These are phyloP conservation scores for Suhomyces panamericanus DNA, from an alignment of 1,139 yeast genomes.

Conservation along the genomic window DNA sequence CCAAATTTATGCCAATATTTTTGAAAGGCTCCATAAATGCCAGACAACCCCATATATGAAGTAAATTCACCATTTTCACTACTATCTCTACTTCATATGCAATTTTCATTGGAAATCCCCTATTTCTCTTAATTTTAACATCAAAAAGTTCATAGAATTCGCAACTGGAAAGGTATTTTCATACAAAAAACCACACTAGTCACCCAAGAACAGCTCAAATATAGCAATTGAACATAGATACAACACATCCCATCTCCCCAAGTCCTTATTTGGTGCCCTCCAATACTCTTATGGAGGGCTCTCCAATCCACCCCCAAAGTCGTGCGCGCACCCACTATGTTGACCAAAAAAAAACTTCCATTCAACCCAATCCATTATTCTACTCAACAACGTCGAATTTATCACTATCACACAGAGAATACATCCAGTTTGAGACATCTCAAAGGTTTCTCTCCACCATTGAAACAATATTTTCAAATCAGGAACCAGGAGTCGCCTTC, in stretches of 20 bases:
- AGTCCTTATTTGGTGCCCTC: background rate
- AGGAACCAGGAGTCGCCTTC: conserved; percentile 2
- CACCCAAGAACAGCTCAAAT: too few relatives aligned
- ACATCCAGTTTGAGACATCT: conserved; percentile 3
- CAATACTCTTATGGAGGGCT: background rate
- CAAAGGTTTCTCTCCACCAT: background rate
- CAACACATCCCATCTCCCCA: background rate
- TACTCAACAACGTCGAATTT: conserved; percentile 8
- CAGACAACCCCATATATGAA: too few relatives aligned
- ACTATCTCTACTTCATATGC: too few relatives aligned
- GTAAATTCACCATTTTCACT: too few relatives aligned
- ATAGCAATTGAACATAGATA: too few relatives aligned
- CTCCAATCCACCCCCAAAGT: conserved; percentile 2
- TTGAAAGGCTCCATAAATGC: too few relatives aligned
- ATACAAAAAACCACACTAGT: too few relatives aligned
- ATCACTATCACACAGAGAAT: conserved; percentile 1
- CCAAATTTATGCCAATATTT: too few relatives aligned
- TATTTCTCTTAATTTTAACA: too few relatives aligned
- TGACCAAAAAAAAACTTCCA: conserved; percentile 12
- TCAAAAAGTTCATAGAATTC: too few relatives aligned
- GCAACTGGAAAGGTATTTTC: too few relatives aligned
- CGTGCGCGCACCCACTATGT: conserved; percentile 9
- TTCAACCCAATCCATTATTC: background rate
- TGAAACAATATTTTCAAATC: background rate
- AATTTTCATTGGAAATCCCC: too few relatives aligned